Base-by-base conservation (phyloP, 306 rosid species). In the Lithocarpus polystachyus region DNA sequence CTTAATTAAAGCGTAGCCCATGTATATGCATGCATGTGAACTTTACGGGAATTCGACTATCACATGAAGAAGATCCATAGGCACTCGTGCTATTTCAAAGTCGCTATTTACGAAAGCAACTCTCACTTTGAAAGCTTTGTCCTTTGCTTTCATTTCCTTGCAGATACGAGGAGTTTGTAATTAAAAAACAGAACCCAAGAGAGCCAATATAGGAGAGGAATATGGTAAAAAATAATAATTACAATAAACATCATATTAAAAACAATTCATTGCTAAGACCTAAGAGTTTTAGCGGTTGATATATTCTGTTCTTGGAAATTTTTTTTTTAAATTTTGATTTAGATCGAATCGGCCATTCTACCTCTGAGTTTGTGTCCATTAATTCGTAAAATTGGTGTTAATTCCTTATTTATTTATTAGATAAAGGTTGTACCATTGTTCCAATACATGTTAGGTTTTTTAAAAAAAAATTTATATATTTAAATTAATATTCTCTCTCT, bases 181-280 rank as follows among this genome's bases (percentile, higher is more conserved):
- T 2, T 24, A 65, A 72, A 77, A n/a, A 81, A 75, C 90, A 74
- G 77, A 79, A 81, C 90, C 86, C 86, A 67, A 91, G 91, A 75
- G 90, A 91, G 92, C 89, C 87, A 85, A 73, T 80, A 72, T 53
- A 79, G 95, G 92, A 75, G 56, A 31, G 6, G 57, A 45, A 67
- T 67, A 59, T 56, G 70, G 65, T 60, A 12, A 48, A 48, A 11
- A 48, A 48, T 10, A 48, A 61, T 59, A 59, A 59, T 11, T 59
- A 59, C 31, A 59, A 9, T 59, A 59, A 59, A 10, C 6, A 23
- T 0, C 4, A 6, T 23, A 48, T 59, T 11, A 3, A 23, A 59
- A 59, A 59, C 13, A 59, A 11, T 59, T 23, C 24, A 2, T 4
- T 59, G 24, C 53, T 48, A 48, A 48, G 53, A 48, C 15, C 65